phyloP scores from a whole-genome alignment of 2,329 filamentous ascomycete species.

The Calycina marina region DNA sequence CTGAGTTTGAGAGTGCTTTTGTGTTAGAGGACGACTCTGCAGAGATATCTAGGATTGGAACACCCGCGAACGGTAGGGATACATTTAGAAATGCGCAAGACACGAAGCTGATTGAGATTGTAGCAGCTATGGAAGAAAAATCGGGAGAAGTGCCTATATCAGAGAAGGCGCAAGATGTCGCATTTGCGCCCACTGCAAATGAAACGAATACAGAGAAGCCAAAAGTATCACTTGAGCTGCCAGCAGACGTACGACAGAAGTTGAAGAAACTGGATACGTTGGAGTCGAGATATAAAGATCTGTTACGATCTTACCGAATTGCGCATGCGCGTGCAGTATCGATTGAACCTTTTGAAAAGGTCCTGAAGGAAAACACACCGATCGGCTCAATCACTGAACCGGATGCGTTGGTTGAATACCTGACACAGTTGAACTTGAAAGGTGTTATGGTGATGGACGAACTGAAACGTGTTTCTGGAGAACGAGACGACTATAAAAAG shows the following conservation, averaged over 20 bases:
- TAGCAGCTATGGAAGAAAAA: too few species aligned
- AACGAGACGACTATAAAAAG: slow-evolving; percentile 68
- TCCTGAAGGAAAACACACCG: slow-evolving; percentile 82
- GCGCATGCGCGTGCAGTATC: slow-evolving; percentile 75
- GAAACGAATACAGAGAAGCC: too few species aligned
- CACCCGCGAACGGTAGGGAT: slow-evolving; percentile 33
- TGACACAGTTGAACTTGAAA: slow-evolving; percentile 74
- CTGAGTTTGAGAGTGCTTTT: slow-evolving; percentile 77
- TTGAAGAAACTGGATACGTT: slow-evolving; percentile 81
- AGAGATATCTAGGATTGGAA: slow-evolving; percentile 43
- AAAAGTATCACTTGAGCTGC: slow-evolving; percentile 28
- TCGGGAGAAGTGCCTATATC: too few species aligned
- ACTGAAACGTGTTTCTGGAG: slow-evolving; percentile 69
- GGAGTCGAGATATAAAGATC: slow-evolving; percentile 75
- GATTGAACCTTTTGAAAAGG: slow-evolving; percentile 87
- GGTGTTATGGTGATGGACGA: slow-evolving; percentile 91
- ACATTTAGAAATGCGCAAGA: too few species aligned
- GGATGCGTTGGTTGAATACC: slow-evolving; percentile 71
- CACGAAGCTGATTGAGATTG: too few species aligned
- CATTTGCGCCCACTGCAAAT: too few species aligned
- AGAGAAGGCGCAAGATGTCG: too few species aligned
- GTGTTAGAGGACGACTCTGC: slow-evolving; percentile 72
- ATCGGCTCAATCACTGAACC: slow-evolving; percentile 80
- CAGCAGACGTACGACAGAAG: slow-evolving; percentile 60
- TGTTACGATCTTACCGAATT: slow-evolving; percentile 80